phyloP scores from a whole-genome alignment of 1,284 basidiomycete genomes.

The Ustilago nuda region DNA sequence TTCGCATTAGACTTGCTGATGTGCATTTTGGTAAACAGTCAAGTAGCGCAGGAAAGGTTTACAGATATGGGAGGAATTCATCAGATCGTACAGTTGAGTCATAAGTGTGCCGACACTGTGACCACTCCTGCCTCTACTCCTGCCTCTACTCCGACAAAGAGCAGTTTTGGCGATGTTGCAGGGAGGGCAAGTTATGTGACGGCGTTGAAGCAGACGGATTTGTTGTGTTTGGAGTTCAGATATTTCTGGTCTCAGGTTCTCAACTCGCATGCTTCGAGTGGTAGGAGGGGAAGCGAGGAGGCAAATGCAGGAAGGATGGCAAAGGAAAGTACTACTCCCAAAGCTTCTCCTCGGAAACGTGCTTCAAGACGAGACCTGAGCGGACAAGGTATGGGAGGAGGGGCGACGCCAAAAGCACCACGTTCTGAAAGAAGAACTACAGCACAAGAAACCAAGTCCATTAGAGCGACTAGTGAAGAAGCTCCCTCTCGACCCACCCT shows the following conservation, averaged over 20 bases:
- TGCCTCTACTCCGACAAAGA: conserved; percentile 22
- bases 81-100: conserved; percentile 46
- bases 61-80: conserved; percentile 47
- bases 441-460: conserved; percentile 12
- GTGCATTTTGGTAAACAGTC: conserved; percentile 48
- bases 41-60: conserved; percentile 30
- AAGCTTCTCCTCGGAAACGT: conserved; percentile 22
- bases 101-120: conserved; percentile 47
- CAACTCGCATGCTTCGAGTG: conserved; percentile 7
- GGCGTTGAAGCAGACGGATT: conserved; percentile 47
- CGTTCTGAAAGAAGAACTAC: not conserved
- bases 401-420: conserved; percentile 26
- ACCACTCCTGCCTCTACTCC: conserved; percentile 26
- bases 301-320: not conserved
- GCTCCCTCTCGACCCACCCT: conserved; percentile 17
- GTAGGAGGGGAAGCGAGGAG: conserved; percentile 5
- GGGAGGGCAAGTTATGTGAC: conserved; percentile 13
- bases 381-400: not conserved
- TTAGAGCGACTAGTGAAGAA: conserved; percentile 39
- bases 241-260: conserved; percentile 50
- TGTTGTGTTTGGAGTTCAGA: conserved; percentile 48
- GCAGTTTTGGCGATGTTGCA: not conserved
- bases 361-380: conserved; percentile 10
- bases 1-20: conserved; percentile 51
- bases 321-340: conserved; percentile 27